Percentiles rank a stretch among this genome's conserved stretches.
phyloP scores from a whole-genome alignment of 2,329 filamentous ascomycete species.

The Westerdykella sp. region DNA sequence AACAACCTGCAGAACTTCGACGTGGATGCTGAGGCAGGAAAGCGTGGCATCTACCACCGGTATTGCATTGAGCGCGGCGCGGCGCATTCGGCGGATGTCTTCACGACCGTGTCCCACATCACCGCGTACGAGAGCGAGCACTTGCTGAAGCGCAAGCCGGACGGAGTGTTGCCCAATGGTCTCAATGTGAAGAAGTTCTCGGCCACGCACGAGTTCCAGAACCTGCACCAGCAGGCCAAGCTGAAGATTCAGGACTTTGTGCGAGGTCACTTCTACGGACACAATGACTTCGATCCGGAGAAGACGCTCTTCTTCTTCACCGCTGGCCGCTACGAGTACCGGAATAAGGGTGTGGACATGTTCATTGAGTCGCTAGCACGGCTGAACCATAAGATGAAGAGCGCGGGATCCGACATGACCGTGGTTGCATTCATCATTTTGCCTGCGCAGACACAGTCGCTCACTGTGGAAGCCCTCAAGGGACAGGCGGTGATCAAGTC shows the following conservation, averaged over 20 bases:
- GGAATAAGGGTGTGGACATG: constrained; percentile 99
- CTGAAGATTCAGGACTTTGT: constrained; percentile 98
- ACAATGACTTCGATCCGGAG: constrained; percentile 94
- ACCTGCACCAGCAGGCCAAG: constrained; percentile 91
- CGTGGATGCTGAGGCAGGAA: constrained; percentile 91
- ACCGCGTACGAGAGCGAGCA: constrained; percentile 98
- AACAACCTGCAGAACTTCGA: constrained; percentile 98
- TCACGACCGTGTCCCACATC: constrained; percentile 97
- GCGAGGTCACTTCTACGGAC: constrained; percentile 94
- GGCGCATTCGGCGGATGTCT: constrained; percentile 88
- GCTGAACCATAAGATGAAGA: constrained; percentile 88
- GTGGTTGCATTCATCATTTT: constrained; percentile 98
- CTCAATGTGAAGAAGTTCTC: constrained; percentile 98
- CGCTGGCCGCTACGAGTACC: constrained; percentile 91
- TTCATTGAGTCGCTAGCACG: constrained; percentile 95
- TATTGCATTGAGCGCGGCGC: constrained; percentile 97
- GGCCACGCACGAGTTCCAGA: constrained; percentile 98
- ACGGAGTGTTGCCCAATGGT: constrained; percentile 92
- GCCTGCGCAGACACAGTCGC: constrained; percentile 90
- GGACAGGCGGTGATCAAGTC: constrained; percentile 98
- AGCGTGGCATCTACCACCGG: constrained; percentile 95
- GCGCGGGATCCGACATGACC: constrained; percentile 77
- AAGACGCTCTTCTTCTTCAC: constrained; percentile 99
- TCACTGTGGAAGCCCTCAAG: constrained; percentile 92
- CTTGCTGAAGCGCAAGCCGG: constrained; percentile 92